These are phyloP conservation scores for Colletotrichum karsti DNA, from an alignment of 2,329 filamentous ascomycete species.

Conservation along the genomic window DNA sequence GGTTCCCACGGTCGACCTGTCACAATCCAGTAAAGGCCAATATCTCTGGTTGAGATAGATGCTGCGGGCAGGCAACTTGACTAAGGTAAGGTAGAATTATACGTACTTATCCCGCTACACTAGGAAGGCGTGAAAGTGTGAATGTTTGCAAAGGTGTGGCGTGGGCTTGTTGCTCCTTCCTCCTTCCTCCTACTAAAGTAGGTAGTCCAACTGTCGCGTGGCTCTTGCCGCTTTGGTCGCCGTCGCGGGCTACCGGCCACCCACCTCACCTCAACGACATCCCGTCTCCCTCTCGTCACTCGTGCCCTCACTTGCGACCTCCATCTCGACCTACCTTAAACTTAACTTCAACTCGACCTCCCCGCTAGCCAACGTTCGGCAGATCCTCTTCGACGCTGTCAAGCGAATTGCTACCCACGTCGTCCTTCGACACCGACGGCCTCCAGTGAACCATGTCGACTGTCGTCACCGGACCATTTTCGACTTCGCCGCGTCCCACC, in stretches of 20 bases:
- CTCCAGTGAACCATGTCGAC: not conserved
- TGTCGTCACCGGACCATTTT: not conserved
- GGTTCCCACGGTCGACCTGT: not conserved
- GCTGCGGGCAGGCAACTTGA: not conserved
- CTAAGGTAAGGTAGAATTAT: not conserved
- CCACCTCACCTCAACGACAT: not conserved
- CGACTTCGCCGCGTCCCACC: conserved; percentile 2
- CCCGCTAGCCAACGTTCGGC: not conserved
- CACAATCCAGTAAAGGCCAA: not conserved
- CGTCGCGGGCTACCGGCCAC: not conserved
- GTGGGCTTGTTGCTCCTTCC: no score
- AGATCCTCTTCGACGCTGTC: not conserved
- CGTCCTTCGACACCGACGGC: not conserved
- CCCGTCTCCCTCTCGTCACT: no score
- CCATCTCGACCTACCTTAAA: conserved; percentile 2
- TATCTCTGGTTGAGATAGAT: not conserved
- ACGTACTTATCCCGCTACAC: no score
- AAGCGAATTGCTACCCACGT: not conserved
- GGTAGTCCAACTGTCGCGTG: not conserved
- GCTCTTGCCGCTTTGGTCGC: conserved; percentile 17
- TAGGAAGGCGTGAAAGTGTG: no score
- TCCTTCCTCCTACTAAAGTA: no score
- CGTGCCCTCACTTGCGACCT: not conserved
- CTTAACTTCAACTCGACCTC: conserved; percentile 1
- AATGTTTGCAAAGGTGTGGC: no score